A percentile compares a stretch with the other conserved stretches of the same genome.
phyloP scores from a whole-genome alignment of 768 basidiomycete species.

The Auricularia sp. region DNA sequence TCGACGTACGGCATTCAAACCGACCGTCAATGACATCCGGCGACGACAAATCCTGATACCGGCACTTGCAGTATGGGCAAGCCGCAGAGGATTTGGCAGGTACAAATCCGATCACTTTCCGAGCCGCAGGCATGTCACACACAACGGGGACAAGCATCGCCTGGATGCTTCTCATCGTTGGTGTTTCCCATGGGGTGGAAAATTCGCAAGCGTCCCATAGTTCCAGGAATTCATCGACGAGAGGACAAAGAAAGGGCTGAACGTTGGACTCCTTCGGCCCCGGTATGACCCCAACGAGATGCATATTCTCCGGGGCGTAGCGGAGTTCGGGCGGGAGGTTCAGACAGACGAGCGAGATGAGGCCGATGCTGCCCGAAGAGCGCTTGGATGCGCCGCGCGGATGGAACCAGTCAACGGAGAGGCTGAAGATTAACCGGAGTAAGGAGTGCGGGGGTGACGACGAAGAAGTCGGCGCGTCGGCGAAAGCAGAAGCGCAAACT shows the following conservation, averaged over 20 bases:
- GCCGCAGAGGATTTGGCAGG: slow-evolving; percentile 9
- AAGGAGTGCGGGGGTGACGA: not conserved
- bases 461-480: not conserved
- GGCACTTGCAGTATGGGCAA: slow-evolving; percentile 10
- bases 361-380: not conserved
- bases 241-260: not conserved
- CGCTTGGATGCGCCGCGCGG: not conserved
- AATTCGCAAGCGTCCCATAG: slow-evolving; percentile 17
- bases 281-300: not conserved
- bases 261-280: not conserved
- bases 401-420: not conserved
- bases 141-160: slow-evolving; percentile 21
- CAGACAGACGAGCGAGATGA: not conserved
- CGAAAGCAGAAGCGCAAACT: not conserved
- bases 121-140: slow-evolving; percentile 28
- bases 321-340: not conserved
- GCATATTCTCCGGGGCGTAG: not conserved
- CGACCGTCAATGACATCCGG: not conserved
- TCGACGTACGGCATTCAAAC: not conserved
- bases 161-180: slow-evolving; percentile 14
- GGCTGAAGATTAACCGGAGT: not conserved
- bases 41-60: not conserved
- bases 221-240: not conserved
- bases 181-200: slow-evolving; percentile 11
- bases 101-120: slow-evolving; percentile 14